Percentiles rank a stretch among this genome's conserved stretches.
Evolutionary conservation across 331 rosid species (phyloP).

Genomic region (Saraca asoca): DNA sequence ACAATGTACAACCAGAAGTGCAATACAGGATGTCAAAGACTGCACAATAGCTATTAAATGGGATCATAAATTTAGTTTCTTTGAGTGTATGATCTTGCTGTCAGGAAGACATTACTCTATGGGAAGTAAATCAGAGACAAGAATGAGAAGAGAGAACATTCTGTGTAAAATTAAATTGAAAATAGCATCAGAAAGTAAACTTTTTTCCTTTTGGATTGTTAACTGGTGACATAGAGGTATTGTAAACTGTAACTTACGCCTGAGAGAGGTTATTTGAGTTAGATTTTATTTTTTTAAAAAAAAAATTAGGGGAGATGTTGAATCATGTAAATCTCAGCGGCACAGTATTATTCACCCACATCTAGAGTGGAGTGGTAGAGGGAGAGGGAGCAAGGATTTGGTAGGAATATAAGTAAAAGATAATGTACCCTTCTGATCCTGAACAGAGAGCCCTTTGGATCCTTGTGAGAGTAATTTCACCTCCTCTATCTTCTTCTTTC

Average conservation of each 20-base stretch:
- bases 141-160: no score
- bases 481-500: conserved; percentile 40
- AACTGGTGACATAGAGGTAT: neutral
- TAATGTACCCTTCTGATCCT: conserved; percentile 35
- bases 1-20: neutral
- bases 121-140: neutral
- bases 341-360: neutral
- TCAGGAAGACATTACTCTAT: no score
- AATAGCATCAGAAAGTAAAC: neutral
- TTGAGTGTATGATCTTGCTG: neutral
- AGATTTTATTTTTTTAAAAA: neutral
- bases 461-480: conserved; percentile 27
- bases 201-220: neutral
- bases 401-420: conserved; percentile 5
- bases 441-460: conserved; percentile 42
- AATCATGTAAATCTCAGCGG: neutral
- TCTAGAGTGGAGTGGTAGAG: neutral
- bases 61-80: neutral
- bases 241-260: neutral
- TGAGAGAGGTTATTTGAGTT: neutral
- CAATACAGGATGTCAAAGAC: neutral
- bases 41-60: neutral
- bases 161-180: neutral
- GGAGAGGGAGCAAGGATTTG: neutral
- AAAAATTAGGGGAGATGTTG: neutral